These are phyloP conservation scores for Sarocladiaceae sp. DNA, from an alignment of 2,329 filamentous ascomycete species.

Conservation along the genomic window DNA sequence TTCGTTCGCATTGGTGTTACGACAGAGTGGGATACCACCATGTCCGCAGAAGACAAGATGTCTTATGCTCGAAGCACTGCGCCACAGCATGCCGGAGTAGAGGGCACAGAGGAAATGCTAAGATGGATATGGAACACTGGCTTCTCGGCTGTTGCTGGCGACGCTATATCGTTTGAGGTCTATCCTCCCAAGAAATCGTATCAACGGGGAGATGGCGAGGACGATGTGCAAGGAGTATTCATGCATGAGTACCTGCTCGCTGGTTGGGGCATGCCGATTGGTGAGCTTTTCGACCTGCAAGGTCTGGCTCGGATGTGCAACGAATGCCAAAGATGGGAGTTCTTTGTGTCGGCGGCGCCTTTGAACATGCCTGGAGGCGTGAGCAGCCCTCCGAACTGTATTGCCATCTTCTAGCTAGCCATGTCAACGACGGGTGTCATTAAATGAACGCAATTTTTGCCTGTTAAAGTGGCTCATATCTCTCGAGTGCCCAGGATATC, in stretches of 20 bases:
- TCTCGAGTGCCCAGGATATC: background rate
- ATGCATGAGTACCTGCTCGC: conserved; percentile 41
- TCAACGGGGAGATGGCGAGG: conserved; percentile 11
- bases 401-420: conserved; percentile 31
- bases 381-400: conserved; percentile 36
- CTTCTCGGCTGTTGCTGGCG: conserved; percentile 40
- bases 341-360: conserved; percentile 42
- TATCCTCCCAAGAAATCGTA: conserved; percentile 21
- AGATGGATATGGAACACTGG: conserved; percentile 40
- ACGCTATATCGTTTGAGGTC: conserved; percentile 37
- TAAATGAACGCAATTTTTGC: background rate
- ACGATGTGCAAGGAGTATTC: conserved; percentile 6
- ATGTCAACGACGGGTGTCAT: background rate
- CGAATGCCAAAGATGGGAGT: conserved; percentile 39
- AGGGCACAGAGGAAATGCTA: conserved; percentile 29
- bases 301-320: conserved; percentile 41
- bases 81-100: conserved; percentile 32
- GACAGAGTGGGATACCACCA: conserved; percentile 21
- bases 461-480: conserved; percentile 1
- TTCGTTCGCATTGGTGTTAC: conserved; percentile 36
- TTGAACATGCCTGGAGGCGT: conserved; percentile 41
- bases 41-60: conserved; percentile 36
- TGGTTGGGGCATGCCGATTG: conserved; percentile 40
- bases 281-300: conserved; percentile 18
- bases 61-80: conserved; percentile 31